Percentiles rank a stretch among this genome's conserved stretches.
phyloP scores from a whole-genome alignment of 208 protist species.

The Phytomonas sp. region DNA sequence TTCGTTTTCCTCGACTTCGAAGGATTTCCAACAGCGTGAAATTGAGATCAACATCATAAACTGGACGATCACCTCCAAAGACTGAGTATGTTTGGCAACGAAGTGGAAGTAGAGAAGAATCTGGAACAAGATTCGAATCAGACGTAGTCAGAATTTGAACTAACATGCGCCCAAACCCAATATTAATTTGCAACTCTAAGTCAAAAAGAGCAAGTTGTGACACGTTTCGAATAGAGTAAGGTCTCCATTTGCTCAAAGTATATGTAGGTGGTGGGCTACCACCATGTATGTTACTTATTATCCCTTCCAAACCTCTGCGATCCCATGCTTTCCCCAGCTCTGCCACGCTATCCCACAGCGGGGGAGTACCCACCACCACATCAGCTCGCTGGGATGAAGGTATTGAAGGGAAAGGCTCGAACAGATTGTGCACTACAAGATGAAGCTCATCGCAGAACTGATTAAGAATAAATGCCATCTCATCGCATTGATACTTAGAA shows the following conservation, averaged over 20 bases:
- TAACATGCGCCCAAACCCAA: constrained; percentile 34
- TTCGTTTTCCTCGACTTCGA: neutral
- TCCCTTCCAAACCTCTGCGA: constrained; percentile 39
- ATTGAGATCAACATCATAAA: constrained; percentile 4
- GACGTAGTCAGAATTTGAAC: constrained; percentile 3
- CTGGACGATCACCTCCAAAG: constrained; percentile 16
- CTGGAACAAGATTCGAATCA: neutral
- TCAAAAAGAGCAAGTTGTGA: constrained; percentile 56
- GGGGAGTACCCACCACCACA: constrained; percentile 63
- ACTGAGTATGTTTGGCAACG: constrained; percentile 27
- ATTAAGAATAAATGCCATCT: constrained; percentile 36
- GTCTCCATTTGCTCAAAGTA: constrained; percentile 47
- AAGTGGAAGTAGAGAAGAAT: constrained; percentile 6
- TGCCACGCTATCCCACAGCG: constrained; percentile 55
- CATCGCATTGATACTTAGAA: constrained; percentile 67
- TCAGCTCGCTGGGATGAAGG: constrained; percentile 47
- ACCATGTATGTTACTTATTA: constrained; percentile 29
- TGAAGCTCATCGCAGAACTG: constrained; percentile 45
- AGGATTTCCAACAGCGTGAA: constrained; percentile 1
- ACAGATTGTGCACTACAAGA: constrained; percentile 77
- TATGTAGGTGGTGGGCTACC: constrained; percentile 27
- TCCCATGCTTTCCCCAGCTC: constrained; percentile 13
- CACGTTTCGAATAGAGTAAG: constrained; percentile 43
- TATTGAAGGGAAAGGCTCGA: constrained; percentile 56
- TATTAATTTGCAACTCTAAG: constrained; percentile 42